phyloP scores from a whole-genome alignment of 2,329 filamentous ascomycete genomes.

The Camillea tinctor region DNA sequence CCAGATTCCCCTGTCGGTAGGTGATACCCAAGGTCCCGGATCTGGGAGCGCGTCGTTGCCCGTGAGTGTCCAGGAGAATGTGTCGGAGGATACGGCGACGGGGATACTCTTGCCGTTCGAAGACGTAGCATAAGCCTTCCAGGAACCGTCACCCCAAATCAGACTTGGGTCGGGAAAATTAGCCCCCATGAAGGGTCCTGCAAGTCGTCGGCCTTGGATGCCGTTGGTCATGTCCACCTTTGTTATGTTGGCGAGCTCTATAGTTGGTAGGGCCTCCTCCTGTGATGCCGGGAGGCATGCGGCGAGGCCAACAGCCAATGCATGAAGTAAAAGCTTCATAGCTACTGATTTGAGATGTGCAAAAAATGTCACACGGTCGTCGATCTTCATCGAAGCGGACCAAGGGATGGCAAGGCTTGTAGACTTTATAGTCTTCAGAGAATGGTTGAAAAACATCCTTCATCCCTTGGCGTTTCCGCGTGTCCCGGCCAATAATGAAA shows the following conservation, averaged over 20 bases:
- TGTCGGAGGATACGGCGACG: constrained; percentile 28
- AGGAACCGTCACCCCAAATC: constrained; percentile 30
- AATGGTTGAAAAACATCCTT: neutral
- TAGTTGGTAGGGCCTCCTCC: constrained; percentile 13
- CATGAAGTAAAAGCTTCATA: constrained; percentile 27
- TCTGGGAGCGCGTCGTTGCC: constrained; percentile 27
- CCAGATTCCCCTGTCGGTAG: constrained; percentile 25
- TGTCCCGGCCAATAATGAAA: neutral
- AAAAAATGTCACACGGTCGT: neutral
- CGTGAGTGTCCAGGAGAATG: constrained; percentile 27
- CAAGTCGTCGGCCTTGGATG: constrained; percentile 20
- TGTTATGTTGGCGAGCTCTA: constrained; percentile 28
- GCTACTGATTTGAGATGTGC: neutral
- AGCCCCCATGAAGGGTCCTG: constrained; percentile 22
- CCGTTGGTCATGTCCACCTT: constrained; percentile 14
- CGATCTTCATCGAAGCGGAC: neutral
- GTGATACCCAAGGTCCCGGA: constrained; percentile 29
- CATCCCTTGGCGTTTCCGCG: neutral
- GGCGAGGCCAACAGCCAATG: constrained; percentile 21
- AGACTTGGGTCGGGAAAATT: constrained; percentile 31
- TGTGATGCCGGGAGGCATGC: constrained; percentile 19
- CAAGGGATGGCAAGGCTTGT: constrained; percentile 3
- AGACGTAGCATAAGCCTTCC: constrained; percentile 32
- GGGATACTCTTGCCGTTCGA: constrained; percentile 28
- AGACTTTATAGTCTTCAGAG: neutral